Conservation (phyloP, 2,329 filamentous ascomycete species). For the Phoma sp. region DNA sequence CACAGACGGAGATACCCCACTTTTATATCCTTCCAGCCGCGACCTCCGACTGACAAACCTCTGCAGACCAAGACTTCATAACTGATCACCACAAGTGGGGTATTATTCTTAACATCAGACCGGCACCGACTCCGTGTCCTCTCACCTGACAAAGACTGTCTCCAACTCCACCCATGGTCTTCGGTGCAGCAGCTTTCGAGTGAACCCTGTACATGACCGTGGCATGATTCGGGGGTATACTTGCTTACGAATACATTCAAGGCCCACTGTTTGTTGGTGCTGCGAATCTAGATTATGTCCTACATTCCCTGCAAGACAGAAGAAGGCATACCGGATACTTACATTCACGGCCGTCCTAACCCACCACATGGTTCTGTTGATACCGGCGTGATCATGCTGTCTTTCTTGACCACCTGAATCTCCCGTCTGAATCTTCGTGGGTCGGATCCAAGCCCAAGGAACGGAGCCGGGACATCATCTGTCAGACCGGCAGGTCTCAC, state of each 20-base stretch:
- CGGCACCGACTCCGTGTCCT: too few species aligned
- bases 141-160: too few species aligned
- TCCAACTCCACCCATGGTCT: too few species aligned
- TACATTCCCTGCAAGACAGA: too few species aligned
- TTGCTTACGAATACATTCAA: too few species aligned
- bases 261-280: too few species aligned
- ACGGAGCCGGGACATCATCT: conserved; percentile 30
- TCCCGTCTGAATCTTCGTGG: conserved; percentile 19
- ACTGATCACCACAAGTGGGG: too few species aligned
- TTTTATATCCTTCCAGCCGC: conserved; percentile 20
- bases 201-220: too few species aligned
- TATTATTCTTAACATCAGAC: too few species aligned
- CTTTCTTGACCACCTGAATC: conserved; percentile 24
- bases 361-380: not conserved
- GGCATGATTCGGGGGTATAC: too few species aligned
- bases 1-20: conserved; percentile 19
- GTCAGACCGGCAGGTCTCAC: conserved; percentile 28
- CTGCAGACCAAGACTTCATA: not conserved
- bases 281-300: too few species aligned
- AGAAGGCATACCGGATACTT: not conserved
- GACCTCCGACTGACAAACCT: not conserved
- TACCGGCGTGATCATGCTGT: conserved; percentile 24
- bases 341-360: conserved; percentile 2
- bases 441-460: conserved; percentile 18
- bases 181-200: too few species aligned